A percentile compares a stretch with the other conserved stretches of the same genome.
Evolutionary conservation across 2,329 filamentous ascomycete species (phyloP).

Genomic region (Microdochium nivale): DNA sequence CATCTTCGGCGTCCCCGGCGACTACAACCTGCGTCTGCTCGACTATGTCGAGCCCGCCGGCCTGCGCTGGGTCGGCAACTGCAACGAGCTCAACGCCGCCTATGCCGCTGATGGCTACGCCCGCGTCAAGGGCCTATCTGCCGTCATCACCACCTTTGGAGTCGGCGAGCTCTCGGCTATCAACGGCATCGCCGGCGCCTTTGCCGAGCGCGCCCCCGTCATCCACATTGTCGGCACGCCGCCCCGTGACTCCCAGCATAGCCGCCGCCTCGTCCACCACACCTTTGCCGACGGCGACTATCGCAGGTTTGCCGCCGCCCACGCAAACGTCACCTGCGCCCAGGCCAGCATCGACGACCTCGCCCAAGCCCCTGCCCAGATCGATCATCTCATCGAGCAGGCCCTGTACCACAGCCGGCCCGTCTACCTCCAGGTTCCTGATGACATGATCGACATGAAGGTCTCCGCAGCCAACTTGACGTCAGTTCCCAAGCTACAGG

Average conservation of each 20-base stretch:
- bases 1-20: constrained; percentile 37
- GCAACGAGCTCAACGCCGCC: constrained; percentile 49
- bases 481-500: constrained; percentile 11
- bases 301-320: constrained; percentile 39
- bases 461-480: constrained; percentile 22
- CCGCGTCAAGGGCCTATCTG: constrained; percentile 39
- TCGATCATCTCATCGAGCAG: constrained; percentile 40
- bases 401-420: constrained; percentile 44
- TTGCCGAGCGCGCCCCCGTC: constrained; percentile 45
- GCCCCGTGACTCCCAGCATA: constrained; percentile 30
- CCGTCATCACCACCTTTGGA: constrained; percentile 50
- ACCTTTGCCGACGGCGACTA: constrained; percentile 48
- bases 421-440: constrained; percentile 47
- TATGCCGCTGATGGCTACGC: constrained; percentile 52
- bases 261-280: constrained; percentile 38
- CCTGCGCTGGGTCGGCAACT: constrained; percentile 38
- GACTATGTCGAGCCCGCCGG: constrained; percentile 27
- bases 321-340: constrained; percentile 36
- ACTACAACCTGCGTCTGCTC: constrained; percentile 28
- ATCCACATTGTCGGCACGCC: constrained; percentile 51
- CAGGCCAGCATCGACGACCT: constrained; percentile 37
- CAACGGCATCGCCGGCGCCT: constrained; percentile 50
- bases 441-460: constrained; percentile 35
- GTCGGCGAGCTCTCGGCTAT: constrained; percentile 49
- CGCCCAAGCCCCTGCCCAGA: constrained; percentile 33